Base-by-base conservation (phyloP, 768 basidiomycete genomes). In the Agrocybe chaxingu region DNA sequence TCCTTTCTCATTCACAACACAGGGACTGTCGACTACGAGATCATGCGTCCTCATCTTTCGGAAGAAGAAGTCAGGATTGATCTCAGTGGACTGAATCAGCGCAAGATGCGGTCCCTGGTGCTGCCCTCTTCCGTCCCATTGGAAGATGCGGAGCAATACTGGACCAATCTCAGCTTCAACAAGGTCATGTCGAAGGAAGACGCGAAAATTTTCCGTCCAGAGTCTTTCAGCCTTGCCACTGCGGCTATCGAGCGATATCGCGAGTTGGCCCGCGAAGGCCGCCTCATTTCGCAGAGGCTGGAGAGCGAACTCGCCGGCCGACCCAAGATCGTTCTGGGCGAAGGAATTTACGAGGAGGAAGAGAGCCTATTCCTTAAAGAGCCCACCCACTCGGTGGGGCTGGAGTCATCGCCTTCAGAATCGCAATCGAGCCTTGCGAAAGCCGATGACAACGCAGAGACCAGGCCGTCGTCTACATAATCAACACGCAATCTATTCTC, bases 1-100 rank as follows among this genome's bases (percentile, higher is more conserved):
- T 10, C 36, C 32, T 49, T 30, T 34, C 19, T 37, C 19, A 41
- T 13, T 32, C 24, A 16, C 16, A 24, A 24, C 8, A 19, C 54
- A 91, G 89, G 88, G 87, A 73, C 72, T 0, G 56, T 84, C 16
- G 73, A 78, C 9, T 92, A 85, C 74, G 70, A 72, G 34, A 68
- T 91, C 37, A 65, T 67, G 0, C 72, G 70, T 13, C 70, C 77
- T 8, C 48, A 64, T 2, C 57, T 65, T 9, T 62, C 61, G 3
- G 61, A 63, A 3, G 59, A 53, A 0, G 65, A 70, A 2, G 72
- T 83, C 5, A 75, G 70, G 18, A 49, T 7, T 62, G 66, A 32
- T 64, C 80, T 24, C 57, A 57, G 2, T 60, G 12, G 1, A 65
- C 71, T 7, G 66, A 64, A 48, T 66, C 18, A 62, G 2, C 73